A percentile compares a stretch with the other conserved stretches of the same genome.
Evolutionary conservation across 805 yeast species (phyloP).

Genomic region (Wickerhamiella galacta): DNA sequence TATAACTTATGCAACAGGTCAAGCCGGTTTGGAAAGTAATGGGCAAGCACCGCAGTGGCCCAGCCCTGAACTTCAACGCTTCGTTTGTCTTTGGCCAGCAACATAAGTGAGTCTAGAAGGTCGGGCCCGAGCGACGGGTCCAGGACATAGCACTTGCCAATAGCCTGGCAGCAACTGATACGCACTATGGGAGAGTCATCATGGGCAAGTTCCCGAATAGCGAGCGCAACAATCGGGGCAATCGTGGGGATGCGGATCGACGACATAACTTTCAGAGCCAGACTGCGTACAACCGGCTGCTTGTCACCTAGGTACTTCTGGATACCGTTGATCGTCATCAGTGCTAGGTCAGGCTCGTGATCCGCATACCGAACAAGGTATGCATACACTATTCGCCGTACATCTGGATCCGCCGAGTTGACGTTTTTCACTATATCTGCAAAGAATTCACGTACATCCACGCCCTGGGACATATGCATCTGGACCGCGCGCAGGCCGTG

Average conservation of each 20-base stretch:
- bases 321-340: slow-evolving; percentile 77
- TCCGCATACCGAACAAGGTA: slow-evolving; percentile 67
- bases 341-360: slow-evolving; percentile 72
- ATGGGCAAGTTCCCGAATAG: slow-evolving; percentile 46
- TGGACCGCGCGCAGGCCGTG: slow-evolving; percentile 42
- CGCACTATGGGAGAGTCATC: slow-evolving; percentile 73
- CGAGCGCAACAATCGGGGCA: slow-evolving; percentile 57
- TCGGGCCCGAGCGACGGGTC: slow-evolving; percentile 32
- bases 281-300: slow-evolving; percentile 47
- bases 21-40: slow-evolving; percentile 38
- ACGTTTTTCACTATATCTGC: slow-evolving; percentile 74
- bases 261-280: slow-evolving; percentile 63
- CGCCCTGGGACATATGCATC: slow-evolving; percentile 17
- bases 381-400: slow-evolving; percentile 60
- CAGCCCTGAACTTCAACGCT: slow-evolving; percentile 53
- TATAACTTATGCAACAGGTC: slow-evolving; percentile 57
- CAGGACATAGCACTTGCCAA: slow-evolving; percentile 38
- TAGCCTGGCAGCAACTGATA: slow-evolving; percentile 59
- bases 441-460: slow-evolving; percentile 34
- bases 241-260: slow-evolving; percentile 74
- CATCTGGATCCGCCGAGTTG: slow-evolving; percentile 44
- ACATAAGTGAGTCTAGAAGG: slow-evolving; percentile 32
- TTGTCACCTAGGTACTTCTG: slow-evolving; percentile 67
- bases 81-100: slow-evolving; percentile 43
- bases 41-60: slow-evolving; percentile 40